Percentiles rank a stretch among this genome's conserved stretches.
Conservation (phyloP, 192 early-diverging fungal genomes). For the Podila epicladia region DNA sequence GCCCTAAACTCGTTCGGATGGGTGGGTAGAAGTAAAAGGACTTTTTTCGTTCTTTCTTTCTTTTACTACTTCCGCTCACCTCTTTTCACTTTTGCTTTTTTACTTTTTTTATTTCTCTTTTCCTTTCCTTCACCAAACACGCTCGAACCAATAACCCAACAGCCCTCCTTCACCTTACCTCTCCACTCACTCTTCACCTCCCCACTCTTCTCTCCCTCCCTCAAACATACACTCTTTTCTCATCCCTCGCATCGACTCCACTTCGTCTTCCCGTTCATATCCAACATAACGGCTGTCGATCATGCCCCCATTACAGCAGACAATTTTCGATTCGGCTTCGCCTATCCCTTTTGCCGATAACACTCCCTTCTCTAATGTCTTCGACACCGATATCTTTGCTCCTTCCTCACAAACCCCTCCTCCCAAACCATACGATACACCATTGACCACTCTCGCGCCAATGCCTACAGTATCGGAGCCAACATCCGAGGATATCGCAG, state of each 20-base stretch:
- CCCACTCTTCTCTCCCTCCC: too few relatives aligned
- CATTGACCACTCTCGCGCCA: constrained; percentile 1
- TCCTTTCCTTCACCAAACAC: background rate
- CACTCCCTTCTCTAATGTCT: constrained; percentile 10
- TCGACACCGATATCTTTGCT: constrained; percentile 7
- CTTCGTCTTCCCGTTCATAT: background rate
- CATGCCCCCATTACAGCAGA: constrained; percentile 43
- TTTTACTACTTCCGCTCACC: background rate
- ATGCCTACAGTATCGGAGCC: background rate
- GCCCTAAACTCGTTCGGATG: background rate
- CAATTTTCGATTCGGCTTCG: constrained; percentile 16
- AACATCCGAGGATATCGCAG: constrained; percentile 39
- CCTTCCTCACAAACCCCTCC: background rate
- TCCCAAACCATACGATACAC: background rate
- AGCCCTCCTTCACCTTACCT: background rate
- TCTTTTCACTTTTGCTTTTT: background rate
- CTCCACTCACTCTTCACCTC: too few relatives aligned
- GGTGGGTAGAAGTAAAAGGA: background rate
- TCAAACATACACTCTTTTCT: too few relatives aligned
- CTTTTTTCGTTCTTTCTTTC: background rate
- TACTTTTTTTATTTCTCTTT: background rate
- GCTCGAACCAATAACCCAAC: background rate
- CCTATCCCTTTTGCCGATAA: constrained; percentile 38
- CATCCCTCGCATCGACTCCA: background rate
- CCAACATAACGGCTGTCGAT: background rate